Evolutionary conservation across 1,139 yeast species (phyloP), one percentile per base, ranked within the genome.

Genomic region (Suhomyces maxii): DNA sequence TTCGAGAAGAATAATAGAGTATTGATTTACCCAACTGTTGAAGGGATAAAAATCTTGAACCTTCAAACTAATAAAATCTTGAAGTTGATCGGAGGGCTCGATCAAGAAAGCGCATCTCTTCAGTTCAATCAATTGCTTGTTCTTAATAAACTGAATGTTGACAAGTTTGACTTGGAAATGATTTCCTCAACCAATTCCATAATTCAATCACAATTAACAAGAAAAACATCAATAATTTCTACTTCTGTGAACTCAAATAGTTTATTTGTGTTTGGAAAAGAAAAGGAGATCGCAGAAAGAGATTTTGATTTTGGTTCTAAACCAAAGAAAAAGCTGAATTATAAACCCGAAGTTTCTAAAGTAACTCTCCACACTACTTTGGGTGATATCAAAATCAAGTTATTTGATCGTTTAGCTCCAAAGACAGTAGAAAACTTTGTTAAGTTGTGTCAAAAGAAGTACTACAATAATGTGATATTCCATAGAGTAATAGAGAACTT

Each of bases 401-500:
- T 77, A n/a, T 71, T 56, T 52, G 67, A 68, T 2, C 57, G 63
- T 34, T 57, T 63, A 26, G 71, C 76, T 0, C 80, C 80, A 2
- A 57, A 65, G 42, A 71, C 80, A 1, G 75, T 68, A 4, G 76
- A 75, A 50, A 78, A 77, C 55, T 77, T 77, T 50, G 57, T 68
- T 9, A 58, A 59, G 12, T 63, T 70, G 26, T 68, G 77, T 52
- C 48, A 57, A 34, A 62, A 59, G 5, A 69, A 69, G 12, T 75
- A 72, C 55, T 77, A 76, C 58, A 65, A 75, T 51, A 60, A 63
- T 32, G 57, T 71, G 9, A 66, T 68, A 1, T 79, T 79, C 55
- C 82, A 79, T 52, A 60, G 82, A 31, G 73, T 77, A 8, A 73
- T 79, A 44, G 68, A 70, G 46, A 65, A 66, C 37, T 77, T 79